Percentiles rank a stretch among this genome's conserved stretches.
Evolutionary conservation across 169 alveolate genomes (phyloP).

Genomic region (Cryptosporidium parvum): DNA sequence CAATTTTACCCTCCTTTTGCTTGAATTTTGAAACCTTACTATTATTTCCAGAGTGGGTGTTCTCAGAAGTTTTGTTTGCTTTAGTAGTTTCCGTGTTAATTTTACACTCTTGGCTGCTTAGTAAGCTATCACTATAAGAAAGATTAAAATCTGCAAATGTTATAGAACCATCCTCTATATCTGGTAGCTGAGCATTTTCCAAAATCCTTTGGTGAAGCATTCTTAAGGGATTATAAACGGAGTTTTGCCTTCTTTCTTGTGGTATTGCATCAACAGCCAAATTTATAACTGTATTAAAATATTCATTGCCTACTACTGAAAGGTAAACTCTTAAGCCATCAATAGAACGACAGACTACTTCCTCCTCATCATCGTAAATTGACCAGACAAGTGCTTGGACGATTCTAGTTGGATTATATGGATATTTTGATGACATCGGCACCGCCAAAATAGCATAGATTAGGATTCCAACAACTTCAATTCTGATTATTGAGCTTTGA

Average conservation of each 20-base stretch:
- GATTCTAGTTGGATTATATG: conserved; percentile 72
- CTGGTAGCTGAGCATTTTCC: conserved; percentile 65
- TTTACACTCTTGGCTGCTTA: not conserved
- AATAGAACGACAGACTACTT: conserved; percentile 67
- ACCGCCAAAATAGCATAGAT: conserved; percentile 69
- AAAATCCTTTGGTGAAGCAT: conserved; percentile 51
- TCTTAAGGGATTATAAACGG: conserved; percentile 38
- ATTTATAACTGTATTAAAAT: conserved; percentile 60
- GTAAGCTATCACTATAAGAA: not conserved
- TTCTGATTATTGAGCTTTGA: conserved; percentile 54
- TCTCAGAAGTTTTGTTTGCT: conserved; percentile 46
- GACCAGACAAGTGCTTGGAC: conserved; percentile 76
- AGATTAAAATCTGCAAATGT: conserved; percentile 55
- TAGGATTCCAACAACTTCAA: conserved; percentile 62
- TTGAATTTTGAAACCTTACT: conserved; percentile 15
- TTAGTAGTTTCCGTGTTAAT: not conserved
- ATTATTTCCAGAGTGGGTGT: conserved; percentile 45
- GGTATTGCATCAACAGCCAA: conserved; percentile 67
- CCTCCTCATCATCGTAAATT: conserved; percentile 71
- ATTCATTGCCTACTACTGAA: conserved; percentile 73
- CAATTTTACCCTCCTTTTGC: not conserved
- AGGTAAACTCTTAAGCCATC: conserved; percentile 65
- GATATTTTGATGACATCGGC: conserved; percentile 74
- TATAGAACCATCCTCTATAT: conserved; percentile 58
- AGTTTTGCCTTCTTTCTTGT: conserved; percentile 42